Evolutionary conservation across 108 stramenopile species (phyloP).

Genomic region (Stephanodiscus triporus): DNA sequence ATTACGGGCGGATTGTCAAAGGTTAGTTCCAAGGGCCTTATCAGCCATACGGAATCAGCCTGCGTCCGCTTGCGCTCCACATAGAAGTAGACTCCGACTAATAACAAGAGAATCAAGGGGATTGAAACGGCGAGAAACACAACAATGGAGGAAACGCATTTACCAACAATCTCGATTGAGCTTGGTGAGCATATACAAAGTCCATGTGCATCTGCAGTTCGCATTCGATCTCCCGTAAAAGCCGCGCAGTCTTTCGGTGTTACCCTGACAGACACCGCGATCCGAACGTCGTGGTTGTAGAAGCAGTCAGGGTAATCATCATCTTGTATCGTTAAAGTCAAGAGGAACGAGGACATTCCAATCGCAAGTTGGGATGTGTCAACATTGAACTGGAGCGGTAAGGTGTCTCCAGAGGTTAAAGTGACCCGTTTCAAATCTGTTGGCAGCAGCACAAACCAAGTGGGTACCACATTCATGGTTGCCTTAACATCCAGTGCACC

Average conservation of each 20-base stretch:
- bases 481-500: no score
- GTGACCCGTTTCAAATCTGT: no score
- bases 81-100: constrained; percentile 28
- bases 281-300: constrained; percentile 21
- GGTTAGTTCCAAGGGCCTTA: constrained; percentile 36
- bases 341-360: constrained; percentile 3
- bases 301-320: constrained; percentile 35
- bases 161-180: constrained; percentile 5
- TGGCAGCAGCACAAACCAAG: no score
- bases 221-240: constrained; percentile 10
- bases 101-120: constrained; percentile 23
- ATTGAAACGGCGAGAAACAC: neutral
- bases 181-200: constrained; percentile 1
- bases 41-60: constrained; percentile 46
- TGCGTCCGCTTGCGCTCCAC: constrained; percentile 34
- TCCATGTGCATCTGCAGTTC: constrained; percentile 16
- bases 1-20: constrained; percentile 38
- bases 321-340: constrained; percentile 21
- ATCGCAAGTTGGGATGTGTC: neutral
- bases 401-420: no score
- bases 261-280: constrained; percentile 6
- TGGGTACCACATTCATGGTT: no score
- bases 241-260: constrained; percentile 16
- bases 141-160: neutral
- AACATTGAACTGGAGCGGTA: constrained; percentile 4